Conservation (phyloP, 164 flowering plant species). For the Liriodendron chinense region DNA sequence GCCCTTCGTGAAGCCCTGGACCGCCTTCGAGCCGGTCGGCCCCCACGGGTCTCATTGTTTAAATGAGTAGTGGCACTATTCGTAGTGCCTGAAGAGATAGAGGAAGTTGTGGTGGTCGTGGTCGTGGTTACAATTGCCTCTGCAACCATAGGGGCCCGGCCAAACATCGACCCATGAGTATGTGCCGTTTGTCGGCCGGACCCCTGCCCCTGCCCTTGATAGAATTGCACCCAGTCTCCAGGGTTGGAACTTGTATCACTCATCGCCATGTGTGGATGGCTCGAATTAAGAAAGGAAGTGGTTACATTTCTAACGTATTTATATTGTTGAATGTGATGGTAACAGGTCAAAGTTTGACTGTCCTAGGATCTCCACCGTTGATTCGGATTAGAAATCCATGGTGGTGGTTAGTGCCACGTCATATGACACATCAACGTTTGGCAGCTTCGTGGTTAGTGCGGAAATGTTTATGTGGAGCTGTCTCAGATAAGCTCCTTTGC, state of each 20-base stretch:
- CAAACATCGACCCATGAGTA: not conserved
- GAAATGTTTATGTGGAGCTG: not conserved
- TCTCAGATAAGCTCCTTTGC: not conserved
- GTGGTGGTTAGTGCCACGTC: not conserved
- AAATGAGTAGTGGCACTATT: constrained; percentile 6
- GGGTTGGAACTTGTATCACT: constrained; percentile 33
- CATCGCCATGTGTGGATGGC: constrained; percentile 16
- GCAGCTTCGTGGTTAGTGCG: not conserved
- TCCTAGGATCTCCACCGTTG: not conserved
- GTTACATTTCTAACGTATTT: not conserved
- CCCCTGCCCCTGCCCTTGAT: not conserved
- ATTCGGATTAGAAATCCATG: not conserved
- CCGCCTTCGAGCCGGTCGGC: constrained; percentile 49
- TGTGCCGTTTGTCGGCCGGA: not conserved
- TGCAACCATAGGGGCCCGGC: constrained; percentile 5
- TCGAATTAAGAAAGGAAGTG: not conserved
- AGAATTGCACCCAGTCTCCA: constrained; percentile 40
- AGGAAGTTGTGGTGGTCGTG: constrained; percentile 24
- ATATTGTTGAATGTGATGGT: not conserved
- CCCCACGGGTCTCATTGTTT: constrained; percentile 48
- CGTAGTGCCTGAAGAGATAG: not conserved
- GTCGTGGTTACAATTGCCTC: constrained; percentile 18
- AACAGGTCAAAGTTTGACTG: constrained; percentile 6
- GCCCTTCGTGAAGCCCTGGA: constrained; percentile 66
- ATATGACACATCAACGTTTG: not conserved